Evolutionary conservation across 192 early-diverging fungal genomes (phyloP), one percentile per base, ranked within the genome.

Genomic region (Linderina pennispora): DNA sequence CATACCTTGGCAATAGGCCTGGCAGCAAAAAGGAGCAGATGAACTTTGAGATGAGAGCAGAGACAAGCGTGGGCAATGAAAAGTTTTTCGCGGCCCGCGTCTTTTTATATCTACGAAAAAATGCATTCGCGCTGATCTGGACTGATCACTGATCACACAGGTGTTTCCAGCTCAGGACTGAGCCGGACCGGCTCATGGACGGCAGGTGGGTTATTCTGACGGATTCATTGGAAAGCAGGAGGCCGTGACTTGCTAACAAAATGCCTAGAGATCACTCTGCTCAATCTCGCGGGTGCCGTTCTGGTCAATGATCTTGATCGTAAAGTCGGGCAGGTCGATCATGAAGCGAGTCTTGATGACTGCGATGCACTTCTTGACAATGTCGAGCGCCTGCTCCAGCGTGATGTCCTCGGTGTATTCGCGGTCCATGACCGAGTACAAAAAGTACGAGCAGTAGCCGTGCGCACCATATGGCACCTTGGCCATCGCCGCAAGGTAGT

Each of bases 361-460:
- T 3, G 58, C 76, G 24, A 95, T 56, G 59, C 95, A 98, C 77
- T 85, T 87, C 38, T 76, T 77, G 35, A 96, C 47, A 53, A 98
- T 55, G n/a, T 74, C 77, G 48, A 82, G 77, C n/a, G 80, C 93
- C 53, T 95, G 84, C 28, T 92, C 91, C 32, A 92, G 62, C 18
- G 81, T 65, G 69, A 98, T 77, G 53, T 88, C 85, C 21, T 74
- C 58, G 32, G 74, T 77, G 76, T 92, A 90, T 76, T 96, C 90
- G 25, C 88, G 80, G 75, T 98, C 95, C 83, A 98, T 81, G 14
- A 91, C 80, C 23, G 91, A 89, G 64, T 83, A 78, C 54, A 81
- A 76, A 71, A 93, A 94, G 75, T 94, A 94, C n/a, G 85, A 71
- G 26, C 87, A 87, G 51, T 94, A 89, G 3, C 92, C 95, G 54